A percentile compares a stretch with the other conserved stretches of the same genome.
Conservation (phyloP, 2,329 filamentous ascomycete species). For the Fusarium irregulare region DNA sequence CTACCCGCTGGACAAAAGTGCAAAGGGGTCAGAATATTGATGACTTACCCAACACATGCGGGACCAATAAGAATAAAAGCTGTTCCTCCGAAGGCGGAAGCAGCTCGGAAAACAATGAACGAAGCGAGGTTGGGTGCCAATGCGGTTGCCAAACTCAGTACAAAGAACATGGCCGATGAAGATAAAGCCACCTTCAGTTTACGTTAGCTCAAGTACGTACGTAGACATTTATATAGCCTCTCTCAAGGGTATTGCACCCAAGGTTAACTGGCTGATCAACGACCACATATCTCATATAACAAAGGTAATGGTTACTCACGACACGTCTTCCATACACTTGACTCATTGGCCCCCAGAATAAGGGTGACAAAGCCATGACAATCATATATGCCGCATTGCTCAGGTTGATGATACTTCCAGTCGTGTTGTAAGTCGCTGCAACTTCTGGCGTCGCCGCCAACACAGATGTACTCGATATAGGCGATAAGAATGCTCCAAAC, state of each 20-base stretch:
- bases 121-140: constrained; percentile 75
- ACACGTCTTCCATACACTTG: constrained; percentile 70
- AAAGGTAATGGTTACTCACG: constrained; percentile 54
- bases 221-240: background rate
- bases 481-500: constrained; percentile 80
- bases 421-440: constrained; percentile 71
- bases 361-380: constrained; percentile 77
- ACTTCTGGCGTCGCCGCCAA: constrained; percentile 81
- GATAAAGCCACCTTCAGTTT: constrained; percentile 56
- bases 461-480: constrained; percentile 79
- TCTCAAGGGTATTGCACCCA: too few species aligned
- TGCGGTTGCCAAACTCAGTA: constrained; percentile 77
- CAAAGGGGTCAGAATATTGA: background rate
- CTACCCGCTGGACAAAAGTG: background rate
- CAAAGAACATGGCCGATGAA: constrained; percentile 72
- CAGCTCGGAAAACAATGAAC: constrained; percentile 79
- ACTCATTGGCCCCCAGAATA: constrained; percentile 79
- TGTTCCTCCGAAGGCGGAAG: constrained; percentile 81
- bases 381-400: constrained; percentile 81
- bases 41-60: constrained; percentile 70
- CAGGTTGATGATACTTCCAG: constrained; percentile 75
- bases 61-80: constrained; percentile 79
- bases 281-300: background rate
- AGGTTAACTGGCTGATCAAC: background rate
- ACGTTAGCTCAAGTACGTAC: constrained; percentile 1